Evolutionary conservation across 768 basidiomycete species (phyloP).

Genomic region (Mycena sanguinolenta): DNA sequence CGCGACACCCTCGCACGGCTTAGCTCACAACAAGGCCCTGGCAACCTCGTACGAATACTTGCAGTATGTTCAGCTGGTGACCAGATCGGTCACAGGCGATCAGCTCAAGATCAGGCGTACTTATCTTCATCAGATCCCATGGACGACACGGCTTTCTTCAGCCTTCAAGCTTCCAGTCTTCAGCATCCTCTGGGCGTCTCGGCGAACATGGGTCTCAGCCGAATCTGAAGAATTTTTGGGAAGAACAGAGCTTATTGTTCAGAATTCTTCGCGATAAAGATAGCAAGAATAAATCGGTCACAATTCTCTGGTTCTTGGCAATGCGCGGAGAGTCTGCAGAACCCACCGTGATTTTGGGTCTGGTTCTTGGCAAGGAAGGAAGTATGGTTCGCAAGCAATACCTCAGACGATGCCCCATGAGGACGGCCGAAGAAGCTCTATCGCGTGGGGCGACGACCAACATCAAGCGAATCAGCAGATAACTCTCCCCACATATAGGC

Average conservation of each 20-base stretch:
- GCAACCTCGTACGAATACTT: no score
- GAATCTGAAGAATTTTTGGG: no score
- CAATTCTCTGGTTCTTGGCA: not conserved
- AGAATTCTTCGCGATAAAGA: not conserved
- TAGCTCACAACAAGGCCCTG: no score
- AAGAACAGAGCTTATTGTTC: no score
- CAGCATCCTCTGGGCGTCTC: not conserved
- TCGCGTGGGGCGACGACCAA: not conserved
- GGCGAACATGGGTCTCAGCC: no score
- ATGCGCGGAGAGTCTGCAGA: not conserved
- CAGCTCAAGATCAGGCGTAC: no score
- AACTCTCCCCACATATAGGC: not conserved
- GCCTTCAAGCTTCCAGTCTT: not conserved
- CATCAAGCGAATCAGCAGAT: not conserved
- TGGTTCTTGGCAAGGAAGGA: not conserved
- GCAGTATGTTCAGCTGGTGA: no score
- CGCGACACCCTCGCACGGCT: no score
- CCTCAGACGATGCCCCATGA: not conserved
- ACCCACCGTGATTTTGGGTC: not conserved
- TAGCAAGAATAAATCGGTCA: not conserved
- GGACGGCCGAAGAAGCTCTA: not conserved
- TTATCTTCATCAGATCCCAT: no score
- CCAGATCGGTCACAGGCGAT: no score
- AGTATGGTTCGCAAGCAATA: not conserved
- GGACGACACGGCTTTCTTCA: not conserved